Conservation (phyloP, 2,329 filamentous ascomycete species). For the Diaporthe sp. region DNA sequence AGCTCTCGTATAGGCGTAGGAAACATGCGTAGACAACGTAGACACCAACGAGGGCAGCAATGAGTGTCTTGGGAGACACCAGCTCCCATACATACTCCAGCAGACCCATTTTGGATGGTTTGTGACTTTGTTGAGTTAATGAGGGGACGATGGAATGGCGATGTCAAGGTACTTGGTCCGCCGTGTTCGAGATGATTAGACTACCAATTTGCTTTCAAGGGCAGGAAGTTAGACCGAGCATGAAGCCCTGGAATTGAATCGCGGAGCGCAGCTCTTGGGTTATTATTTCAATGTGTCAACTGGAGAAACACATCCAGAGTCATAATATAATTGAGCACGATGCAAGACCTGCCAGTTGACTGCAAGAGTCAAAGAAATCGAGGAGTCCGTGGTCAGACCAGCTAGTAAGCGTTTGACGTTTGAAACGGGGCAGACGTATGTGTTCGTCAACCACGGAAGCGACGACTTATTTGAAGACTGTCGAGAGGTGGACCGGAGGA, state of each 20-base stretch:
- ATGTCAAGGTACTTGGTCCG: background rate
- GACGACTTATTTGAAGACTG: constrained; percentile 16
- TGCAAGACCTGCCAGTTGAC: background rate
- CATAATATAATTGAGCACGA: background rate
- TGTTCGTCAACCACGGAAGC: background rate
- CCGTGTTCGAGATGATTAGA: background rate
- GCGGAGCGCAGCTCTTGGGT: background rate
- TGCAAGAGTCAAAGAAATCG: background rate
- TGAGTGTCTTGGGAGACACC: constrained; percentile 57
- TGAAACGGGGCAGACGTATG: background rate
- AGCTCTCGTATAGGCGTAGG: constrained; percentile 56
- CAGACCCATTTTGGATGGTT: constrained; percentile 59
- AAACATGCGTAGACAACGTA: constrained; percentile 56
- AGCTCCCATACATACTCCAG: constrained; percentile 63
- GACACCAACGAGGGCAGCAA: constrained; percentile 54
- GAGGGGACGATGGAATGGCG: background rate
- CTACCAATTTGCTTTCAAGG: background rate
- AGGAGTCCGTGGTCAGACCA: background rate
- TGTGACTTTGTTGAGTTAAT: background rate
- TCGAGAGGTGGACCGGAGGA: constrained; percentile 8
- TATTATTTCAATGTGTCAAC: background rate
- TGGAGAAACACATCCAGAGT: background rate
- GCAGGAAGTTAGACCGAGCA: background rate
- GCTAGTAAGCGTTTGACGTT: background rate
- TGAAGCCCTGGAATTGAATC: background rate